Percentiles rank a stretch among this genome's conserved stretches.
Conservation (phyloP, 208 protist genomes). For the Wallacemonas sp. region DNA sequence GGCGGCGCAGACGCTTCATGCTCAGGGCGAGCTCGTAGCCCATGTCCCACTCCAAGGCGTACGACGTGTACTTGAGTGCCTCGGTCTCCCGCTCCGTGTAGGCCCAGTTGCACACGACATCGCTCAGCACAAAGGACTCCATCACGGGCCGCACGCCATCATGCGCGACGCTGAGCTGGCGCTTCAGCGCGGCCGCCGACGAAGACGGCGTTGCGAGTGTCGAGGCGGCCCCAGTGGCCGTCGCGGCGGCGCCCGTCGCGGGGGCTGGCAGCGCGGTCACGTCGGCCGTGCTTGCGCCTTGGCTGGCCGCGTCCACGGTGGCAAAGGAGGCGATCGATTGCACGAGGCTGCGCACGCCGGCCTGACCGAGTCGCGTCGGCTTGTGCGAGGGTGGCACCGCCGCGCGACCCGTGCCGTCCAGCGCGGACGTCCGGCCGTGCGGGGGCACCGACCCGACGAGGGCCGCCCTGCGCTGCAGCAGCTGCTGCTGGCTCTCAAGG, state of each 20-base stretch:
- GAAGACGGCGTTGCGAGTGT: too few species aligned
- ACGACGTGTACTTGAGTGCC: conserved; percentile 54
- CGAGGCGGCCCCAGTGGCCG: too few species aligned
- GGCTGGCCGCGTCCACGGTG: background rate
- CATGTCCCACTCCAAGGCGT: conserved; percentile 84
- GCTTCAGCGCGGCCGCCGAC: background rate
- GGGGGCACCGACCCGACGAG: too few species aligned
- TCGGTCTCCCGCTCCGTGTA: conserved; percentile 60
- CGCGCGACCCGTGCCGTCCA: background rate
- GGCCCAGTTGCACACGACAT: conserved; percentile 51
- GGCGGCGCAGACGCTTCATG: conserved; percentile 50
- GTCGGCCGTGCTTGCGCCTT: background rate
- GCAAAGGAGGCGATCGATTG: background rate
- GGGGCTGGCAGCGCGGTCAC: background rate
- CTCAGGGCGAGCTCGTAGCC: conserved; percentile 71
- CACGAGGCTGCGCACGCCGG: background rate
- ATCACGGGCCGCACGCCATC: conserved; percentile 37
- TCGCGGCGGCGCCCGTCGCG: background rate
- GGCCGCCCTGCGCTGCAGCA: too few species aligned
- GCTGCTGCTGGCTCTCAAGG: background rate
- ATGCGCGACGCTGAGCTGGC: conserved; percentile 15
- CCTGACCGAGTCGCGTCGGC: background rate
- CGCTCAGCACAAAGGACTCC: conserved; percentile 51
- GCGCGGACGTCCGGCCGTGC: background rate
- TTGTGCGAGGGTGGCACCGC: background rate